A percentile compares a stretch with the other conserved stretches of the same genome.
Evolutionary conservation across 2,329 filamentous ascomycete genomes (phyloP).

Genomic region (Ceratocystiopsis minuta): DNA sequence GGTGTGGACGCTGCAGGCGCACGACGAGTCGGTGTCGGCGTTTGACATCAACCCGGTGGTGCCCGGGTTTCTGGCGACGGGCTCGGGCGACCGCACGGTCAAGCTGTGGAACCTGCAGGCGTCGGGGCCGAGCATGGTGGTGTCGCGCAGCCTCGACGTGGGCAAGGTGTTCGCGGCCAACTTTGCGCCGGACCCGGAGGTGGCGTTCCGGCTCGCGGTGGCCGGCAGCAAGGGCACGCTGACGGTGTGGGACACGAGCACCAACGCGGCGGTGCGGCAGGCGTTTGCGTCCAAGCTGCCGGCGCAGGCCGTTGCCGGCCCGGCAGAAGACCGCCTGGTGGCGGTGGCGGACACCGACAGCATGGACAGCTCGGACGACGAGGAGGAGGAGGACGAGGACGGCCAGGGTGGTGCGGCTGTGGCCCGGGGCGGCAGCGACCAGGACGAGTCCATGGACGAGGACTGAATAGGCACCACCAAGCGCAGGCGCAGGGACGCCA

Average conservation of each 20-base stretch:
- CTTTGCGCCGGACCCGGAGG: slow-evolving; percentile 79
- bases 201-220: slow-evolving; percentile 81
- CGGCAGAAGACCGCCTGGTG: slow-evolving; percentile 59
- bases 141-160: slow-evolving; percentile 78
- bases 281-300: slow-evolving; percentile 62
- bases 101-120: slow-evolving; percentile 89
- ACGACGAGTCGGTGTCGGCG: slow-evolving; percentile 77
- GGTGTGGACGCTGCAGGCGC: slow-evolving; percentile 87
- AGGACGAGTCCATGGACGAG: slow-evolving; percentile 38
- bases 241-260: slow-evolving; percentile 92
- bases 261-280: slow-evolving; percentile 69
- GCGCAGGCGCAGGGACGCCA: too few species aligned
- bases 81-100: slow-evolving; percentile 83
- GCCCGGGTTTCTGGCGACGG: slow-evolving; percentile 83
- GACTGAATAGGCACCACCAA: slow-evolving; percentile 15
- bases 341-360: slow-evolving; percentile 43
- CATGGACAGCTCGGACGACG: slow-evolving; percentile 26
- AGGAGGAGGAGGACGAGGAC: slow-evolving; percentile 23
- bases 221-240: slow-evolving; percentile 86
- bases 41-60: slow-evolving; percentile 86
- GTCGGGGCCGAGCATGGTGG: slow-evolving; percentile 73
- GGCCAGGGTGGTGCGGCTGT: slow-evolving; percentile 11
- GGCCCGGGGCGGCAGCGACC: slow-evolving; percentile 19
- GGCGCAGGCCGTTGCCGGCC: slow-evolving; percentile 31
- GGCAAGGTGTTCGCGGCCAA: slow-evolving; percentile 84